Evolutionary conservation across 2,329 filamentous ascomycete genomes (phyloP).

Genomic region (Didymella glomerata): DNA sequence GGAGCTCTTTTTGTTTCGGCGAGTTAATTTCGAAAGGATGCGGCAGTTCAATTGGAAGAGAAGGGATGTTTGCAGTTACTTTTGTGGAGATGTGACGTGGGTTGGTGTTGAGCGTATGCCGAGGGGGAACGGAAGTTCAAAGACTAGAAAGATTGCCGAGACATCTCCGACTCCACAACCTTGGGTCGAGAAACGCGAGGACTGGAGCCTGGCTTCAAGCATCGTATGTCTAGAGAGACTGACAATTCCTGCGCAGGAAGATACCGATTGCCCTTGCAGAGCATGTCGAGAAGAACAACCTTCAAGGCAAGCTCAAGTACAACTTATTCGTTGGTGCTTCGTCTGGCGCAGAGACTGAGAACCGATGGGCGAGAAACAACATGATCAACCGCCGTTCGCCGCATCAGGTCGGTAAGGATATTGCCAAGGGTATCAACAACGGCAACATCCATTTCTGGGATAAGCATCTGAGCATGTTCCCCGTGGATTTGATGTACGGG

Average conservation of each 20-base stretch:
- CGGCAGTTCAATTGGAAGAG: slow-evolving; percentile 6
- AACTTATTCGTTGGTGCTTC: slow-evolving; percentile 90
- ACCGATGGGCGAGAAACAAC: slow-evolving; percentile 85
- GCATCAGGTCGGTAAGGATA: slow-evolving; percentile 90
- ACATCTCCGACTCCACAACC: slow-evolving; percentile 18
- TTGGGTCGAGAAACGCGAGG: background rate
- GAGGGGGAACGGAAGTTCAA: slow-evolving; percentile 43
- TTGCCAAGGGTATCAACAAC: slow-evolving; percentile 88
- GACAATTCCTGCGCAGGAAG: slow-evolving; percentile 63
- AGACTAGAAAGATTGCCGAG: slow-evolving; percentile 31
- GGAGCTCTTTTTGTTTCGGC: background rate
- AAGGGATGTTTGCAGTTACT: background rate
- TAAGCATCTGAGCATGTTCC: slow-evolving; percentile 94
- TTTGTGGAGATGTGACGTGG: slow-evolving; percentile 20
- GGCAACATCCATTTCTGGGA: slow-evolving; percentile 92
- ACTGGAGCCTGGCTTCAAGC: background rate
- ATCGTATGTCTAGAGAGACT: background rate
- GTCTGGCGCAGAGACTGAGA: slow-evolving; percentile 88
- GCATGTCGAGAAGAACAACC: slow-evolving; percentile 84
- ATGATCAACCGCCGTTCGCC: slow-evolving; percentile 89
- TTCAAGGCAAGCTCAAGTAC: slow-evolving; percentile 86
- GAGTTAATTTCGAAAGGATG: background rate
- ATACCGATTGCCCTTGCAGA: slow-evolving; percentile 85
- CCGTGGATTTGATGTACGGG: slow-evolving; percentile 81
- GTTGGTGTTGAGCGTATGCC: slow-evolving; percentile 24